Evolutionary conservation across 345 rosid species (phyloP).

Genomic region (Hibiscus syriacus): DNA sequence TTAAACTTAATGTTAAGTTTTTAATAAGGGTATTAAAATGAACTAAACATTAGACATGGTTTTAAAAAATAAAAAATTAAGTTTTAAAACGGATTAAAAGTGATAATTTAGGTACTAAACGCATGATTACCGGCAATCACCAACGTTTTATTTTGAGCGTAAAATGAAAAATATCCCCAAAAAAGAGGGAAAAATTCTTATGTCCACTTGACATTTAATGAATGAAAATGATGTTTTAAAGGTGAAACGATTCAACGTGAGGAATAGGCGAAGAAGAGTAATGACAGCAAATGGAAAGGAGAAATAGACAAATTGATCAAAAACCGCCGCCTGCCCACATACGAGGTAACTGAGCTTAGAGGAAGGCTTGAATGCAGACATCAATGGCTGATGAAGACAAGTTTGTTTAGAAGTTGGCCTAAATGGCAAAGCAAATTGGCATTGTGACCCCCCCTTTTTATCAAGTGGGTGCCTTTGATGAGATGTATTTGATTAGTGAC

Average conservation of each 20-base stretch:
- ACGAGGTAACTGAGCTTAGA: background rate
- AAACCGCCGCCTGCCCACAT: background rate
- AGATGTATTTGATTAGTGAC: background rate
- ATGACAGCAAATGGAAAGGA: background rate
- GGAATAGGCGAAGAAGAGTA: background rate
- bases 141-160: background rate
- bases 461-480: background rate
- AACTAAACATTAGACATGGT: no score
- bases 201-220: background rate
- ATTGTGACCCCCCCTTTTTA: background rate
- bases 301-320: background rate
- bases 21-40: no score
- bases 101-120: no score
- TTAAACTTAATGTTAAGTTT: no score
- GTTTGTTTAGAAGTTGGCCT: background rate
- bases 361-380: background rate
- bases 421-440: background rate
- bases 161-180: background rate
- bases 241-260: background rate
- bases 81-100: no score
- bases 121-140: no score
- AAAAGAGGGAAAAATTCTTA: background rate
- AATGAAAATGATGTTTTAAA: background rate
- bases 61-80: no score
- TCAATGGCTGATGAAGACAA: constrained; percentile 5